Evolutionary conservation across 495 filamentous ascomycete genomes (phyloP).

Genomic region (Tuber brumale): DNA sequence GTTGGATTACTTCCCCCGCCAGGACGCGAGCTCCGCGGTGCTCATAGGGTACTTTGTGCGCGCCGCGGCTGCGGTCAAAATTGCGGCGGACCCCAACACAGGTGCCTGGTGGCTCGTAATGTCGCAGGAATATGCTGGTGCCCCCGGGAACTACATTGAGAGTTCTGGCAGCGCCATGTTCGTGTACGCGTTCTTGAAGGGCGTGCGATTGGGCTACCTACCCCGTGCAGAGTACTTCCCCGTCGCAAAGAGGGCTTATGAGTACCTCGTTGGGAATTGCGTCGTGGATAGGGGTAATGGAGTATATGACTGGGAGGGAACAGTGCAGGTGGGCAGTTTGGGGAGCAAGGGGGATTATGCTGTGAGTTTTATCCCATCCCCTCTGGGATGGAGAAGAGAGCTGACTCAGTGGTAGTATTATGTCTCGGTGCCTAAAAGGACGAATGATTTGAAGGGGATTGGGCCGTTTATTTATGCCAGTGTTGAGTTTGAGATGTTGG

Average conservation of each 20-base stretch:
- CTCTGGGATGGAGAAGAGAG: background rate
- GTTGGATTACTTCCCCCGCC: conserved; percentile 47
- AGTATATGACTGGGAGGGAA: conserved; percentile 50
- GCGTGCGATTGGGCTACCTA: conserved; percentile 47
- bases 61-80: conserved; percentile 46
- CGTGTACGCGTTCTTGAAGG: conserved; percentile 52
- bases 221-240: conserved; percentile 37
- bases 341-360: conserved; percentile 49
- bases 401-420: conserved; percentile 46
- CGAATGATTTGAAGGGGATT: conserved; percentile 48
- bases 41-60: conserved; percentile 45
- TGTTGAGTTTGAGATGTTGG: conserved; percentile 46
- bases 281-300: conserved; percentile 46
- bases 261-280: conserved; percentile 45
- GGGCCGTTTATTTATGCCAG: conserved; percentile 50
- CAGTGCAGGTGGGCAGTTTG: conserved; percentile 53
- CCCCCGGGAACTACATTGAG: conserved; percentile 55
- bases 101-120: conserved; percentile 60
- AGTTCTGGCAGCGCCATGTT: conserved; percentile 57
- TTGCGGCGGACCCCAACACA: conserved; percentile 46
- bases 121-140: conserved; percentile 45
- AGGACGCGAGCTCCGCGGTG: conserved; percentile 40
- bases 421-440: conserved; percentile 45
- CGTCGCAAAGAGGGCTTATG: conserved; percentile 45
- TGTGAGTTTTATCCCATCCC: conserved; percentile 37